A percentile compares a stretch with the other conserved stretches of the same genome.
These are phyloP conservation scores for Tuber calosporum DNA, from an alignment of 495 filamentous ascomycete species.

Conservation along the genomic window DNA sequence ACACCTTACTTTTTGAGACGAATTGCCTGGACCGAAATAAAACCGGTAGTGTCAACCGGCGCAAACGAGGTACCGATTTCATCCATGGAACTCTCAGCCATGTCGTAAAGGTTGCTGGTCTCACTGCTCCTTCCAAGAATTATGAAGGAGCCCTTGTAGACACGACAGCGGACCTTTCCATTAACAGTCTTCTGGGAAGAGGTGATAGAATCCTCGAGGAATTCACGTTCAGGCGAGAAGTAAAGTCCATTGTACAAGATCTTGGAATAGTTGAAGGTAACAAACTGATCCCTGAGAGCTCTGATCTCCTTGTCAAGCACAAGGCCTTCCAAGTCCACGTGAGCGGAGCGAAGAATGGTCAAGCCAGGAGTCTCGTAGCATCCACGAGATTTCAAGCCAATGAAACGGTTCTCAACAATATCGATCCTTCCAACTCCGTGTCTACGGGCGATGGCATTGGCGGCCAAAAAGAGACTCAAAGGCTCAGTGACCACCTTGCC, in stretches of 20 bases:
- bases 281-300: conserved; percentile 72
- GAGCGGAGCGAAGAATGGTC: conserved; percentile 67
- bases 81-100: conserved; percentile 79
- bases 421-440: conserved; percentile 83
- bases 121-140: conserved; percentile 68
- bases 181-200: conserved; percentile 63
- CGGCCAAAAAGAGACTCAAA: conserved; percentile 69
- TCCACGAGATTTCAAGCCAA: conserved; percentile 76
- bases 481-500: conserved; percentile 63
- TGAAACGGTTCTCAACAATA: conserved; percentile 87
- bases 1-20: conserved; percentile 69
- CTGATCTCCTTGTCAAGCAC: conserved; percentile 79
- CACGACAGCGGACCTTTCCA: conserved; percentile 61
- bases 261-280: conserved; percentile 68
- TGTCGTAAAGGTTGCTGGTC: conserved; percentile 79
- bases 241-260: conserved; percentile 75
- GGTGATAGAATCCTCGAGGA: conserved; percentile 64
- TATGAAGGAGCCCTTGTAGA: conserved; percentile 70
- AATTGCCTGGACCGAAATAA: conserved; percentile 76
- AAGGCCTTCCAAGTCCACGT: conserved; percentile 77
- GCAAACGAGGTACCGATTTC: conserved; percentile 65
- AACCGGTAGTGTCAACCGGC: conserved; percentile 60
- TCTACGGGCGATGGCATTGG: conserved; percentile 68
- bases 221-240: conserved; percentile 75
- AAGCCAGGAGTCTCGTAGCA: conserved; percentile 81